A percentile compares a stretch with the other conserved stretches of the same genome.
These are phyloP conservation scores for Eutypa lata DNA, from an alignment of 2,329 filamentous ascomycete genomes.

Conservation along the genomic window DNA sequence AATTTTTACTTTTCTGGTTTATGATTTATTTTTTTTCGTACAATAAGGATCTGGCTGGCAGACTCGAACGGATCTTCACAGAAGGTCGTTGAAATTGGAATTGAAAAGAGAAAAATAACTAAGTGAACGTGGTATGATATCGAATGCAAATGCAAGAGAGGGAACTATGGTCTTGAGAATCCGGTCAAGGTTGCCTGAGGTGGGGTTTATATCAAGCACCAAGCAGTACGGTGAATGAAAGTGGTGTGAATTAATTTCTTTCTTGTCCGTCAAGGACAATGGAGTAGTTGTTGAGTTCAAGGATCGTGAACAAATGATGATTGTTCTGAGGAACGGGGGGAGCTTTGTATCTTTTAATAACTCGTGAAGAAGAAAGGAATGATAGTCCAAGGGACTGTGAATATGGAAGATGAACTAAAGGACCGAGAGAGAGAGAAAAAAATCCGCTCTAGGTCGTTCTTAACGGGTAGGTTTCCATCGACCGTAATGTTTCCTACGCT, in stretches of 20 bases:
- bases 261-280: slow-evolving; percentile 26
- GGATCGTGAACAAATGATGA: slow-evolving; percentile 16
- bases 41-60: slow-evolving; percentile 25
- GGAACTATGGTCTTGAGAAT: neutral
- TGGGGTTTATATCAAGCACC: slow-evolving; percentile 18
- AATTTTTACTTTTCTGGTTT: slow-evolving; percentile 7
- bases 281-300: slow-evolving; percentile 8
- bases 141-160: neutral
- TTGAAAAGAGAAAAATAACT: slow-evolving; percentile 10
- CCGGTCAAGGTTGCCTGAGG: slow-evolving; percentile 8
- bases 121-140: slow-evolving; percentile 1
- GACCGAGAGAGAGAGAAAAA: slow-evolving; percentile 1
- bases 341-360: slow-evolving; percentile 18
- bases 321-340: slow-evolving; percentile 9
- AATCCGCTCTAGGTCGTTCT: slow-evolving; percentile 6
- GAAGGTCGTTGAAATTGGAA: slow-evolving; percentile 7
- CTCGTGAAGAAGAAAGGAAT: slow-evolving; percentile 8
- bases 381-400: slow-evolving; percentile 8
- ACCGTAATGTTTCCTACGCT: slow-evolving; percentile 13
- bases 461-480: slow-evolving; percentile 22
- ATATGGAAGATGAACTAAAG: slow-evolving; percentile 9
- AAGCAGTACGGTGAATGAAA: slow-evolving; percentile 17
- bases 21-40: slow-evolving; percentile 13
- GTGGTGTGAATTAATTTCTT: slow-evolving; percentile 16
- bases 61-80: slow-evolving; percentile 13